phyloP scores from a whole-genome alignment of 2,329 filamentous ascomycete species.

The Calcarisporium arbuscula region DNA sequence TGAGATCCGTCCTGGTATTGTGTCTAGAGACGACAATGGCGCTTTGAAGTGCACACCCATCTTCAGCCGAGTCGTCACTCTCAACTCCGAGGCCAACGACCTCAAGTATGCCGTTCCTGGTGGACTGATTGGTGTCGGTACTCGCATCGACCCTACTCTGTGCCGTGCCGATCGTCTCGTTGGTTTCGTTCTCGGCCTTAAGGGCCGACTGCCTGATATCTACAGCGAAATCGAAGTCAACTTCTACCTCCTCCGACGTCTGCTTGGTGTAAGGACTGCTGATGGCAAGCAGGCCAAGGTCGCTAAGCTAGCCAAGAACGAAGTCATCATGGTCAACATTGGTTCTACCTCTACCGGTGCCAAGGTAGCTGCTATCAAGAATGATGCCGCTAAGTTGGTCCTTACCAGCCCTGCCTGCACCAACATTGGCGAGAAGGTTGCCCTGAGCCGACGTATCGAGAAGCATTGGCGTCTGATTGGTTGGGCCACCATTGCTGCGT shows the following conservation, averaged over 20 bases:
- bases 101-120: constrained; percentile 97
- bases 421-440: constrained; percentile 96
- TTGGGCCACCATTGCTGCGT: constrained; percentile 75
- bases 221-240: constrained; percentile 99
- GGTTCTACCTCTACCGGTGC: constrained; percentile 95
- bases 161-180: constrained; percentile 99
- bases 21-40: constrained; percentile 88
- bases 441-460: constrained; percentile 91
- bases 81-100: constrained; percentile 97
- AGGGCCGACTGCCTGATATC: constrained; percentile 89
- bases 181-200: constrained; percentile 92
- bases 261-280: constrained; percentile 94
- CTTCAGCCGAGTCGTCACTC: constrained; percentile 87
- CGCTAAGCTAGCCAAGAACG: constrained; percentile 95
- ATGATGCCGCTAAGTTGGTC: constrained; percentile 91
- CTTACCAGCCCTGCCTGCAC: constrained; percentile 94
- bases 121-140: constrained; percentile 96
- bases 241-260: constrained; percentile 92
- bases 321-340: constrained; percentile 99
- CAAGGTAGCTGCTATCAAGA: constrained; percentile 95
- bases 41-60: constrained; percentile 96
- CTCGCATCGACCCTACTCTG: constrained; percentile 91
- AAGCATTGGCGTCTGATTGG: constrained; percentile 98
- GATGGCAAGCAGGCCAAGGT: constrained; percentile 99
- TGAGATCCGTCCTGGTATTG: constrained; percentile 97